Conservation (phyloP, 2,329 filamentous ascomycete species). For the Pseudocercospora ulei region DNA sequence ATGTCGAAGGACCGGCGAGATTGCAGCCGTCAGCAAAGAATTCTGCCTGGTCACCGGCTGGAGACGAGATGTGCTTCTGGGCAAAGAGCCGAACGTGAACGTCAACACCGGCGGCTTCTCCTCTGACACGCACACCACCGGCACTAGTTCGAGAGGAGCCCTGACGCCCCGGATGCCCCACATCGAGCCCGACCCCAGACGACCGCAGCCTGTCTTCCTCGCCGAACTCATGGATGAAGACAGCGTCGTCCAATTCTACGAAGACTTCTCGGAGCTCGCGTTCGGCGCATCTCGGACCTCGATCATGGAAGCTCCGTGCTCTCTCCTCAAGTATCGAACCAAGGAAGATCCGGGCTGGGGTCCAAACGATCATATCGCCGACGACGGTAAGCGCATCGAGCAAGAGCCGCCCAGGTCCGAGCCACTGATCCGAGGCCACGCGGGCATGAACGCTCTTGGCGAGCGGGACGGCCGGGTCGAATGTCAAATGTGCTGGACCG, state of each 20-base stretch:
- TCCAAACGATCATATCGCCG: slow-evolving; percentile 43
- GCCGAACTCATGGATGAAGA: slow-evolving; percentile 90
- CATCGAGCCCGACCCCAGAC: slow-evolving; percentile 30
- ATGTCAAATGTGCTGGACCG: slow-evolving; percentile 93
- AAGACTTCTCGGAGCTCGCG: slow-evolving; percentile 84
- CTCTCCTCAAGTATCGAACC: slow-evolving; percentile 80
- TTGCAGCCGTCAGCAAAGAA: slow-evolving; percentile 92
- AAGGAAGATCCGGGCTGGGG: slow-evolving; percentile 47
- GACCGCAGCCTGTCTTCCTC: slow-evolving; percentile 72
- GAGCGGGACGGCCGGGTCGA: slow-evolving; percentile 82
- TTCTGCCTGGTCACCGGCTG: slow-evolving; percentile 94
- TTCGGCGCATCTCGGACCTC: slow-evolving; percentile 84
- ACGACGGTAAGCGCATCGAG: slow-evolving; percentile 28
- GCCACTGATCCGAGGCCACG: slow-evolving; percentile 49
- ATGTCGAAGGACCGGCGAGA: slow-evolving; percentile 81
- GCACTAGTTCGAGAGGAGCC: slow-evolving; percentile 41
- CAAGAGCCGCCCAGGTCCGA: slow-evolving; percentile 25
- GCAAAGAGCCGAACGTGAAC: slow-evolving; percentile 78
- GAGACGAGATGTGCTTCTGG: slow-evolving; percentile 79
- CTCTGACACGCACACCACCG: slow-evolving; percentile 35
- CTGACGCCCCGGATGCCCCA: slow-evolving; percentile 39
- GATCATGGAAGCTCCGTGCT: slow-evolving; percentile 66
- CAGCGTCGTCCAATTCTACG: slow-evolving; percentile 86
- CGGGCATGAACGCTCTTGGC: slow-evolving; percentile 69
- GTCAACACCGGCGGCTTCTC: slow-evolving; percentile 58